Conservation (phyloP, 306 rosid species). For the Cucurbita maxima region DNA sequence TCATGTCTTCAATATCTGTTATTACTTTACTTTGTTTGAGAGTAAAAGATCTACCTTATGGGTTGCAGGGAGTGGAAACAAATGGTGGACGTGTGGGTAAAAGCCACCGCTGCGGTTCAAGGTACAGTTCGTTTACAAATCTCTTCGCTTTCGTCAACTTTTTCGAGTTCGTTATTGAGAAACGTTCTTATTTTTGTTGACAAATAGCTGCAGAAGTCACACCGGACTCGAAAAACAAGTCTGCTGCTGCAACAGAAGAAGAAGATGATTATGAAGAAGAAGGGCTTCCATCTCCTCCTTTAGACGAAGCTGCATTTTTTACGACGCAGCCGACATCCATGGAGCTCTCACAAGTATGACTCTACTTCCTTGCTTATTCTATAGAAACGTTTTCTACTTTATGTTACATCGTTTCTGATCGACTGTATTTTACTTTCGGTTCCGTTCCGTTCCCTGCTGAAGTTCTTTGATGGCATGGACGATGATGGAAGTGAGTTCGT, state of each 20-base stretch:
- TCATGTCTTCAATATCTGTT: background rate
- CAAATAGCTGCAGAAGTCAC: constrained; percentile 39
- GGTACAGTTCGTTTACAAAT: constrained; percentile 13
- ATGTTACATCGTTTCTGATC: constrained; percentile 14
- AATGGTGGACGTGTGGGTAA: constrained; percentile 74
- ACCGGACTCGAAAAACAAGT: constrained; percentile 55
- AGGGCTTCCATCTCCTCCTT: constrained; percentile 90
- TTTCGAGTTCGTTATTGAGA: background rate
- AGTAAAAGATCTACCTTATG: background rate
- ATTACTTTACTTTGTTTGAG: background rate
- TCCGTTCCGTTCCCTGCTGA: constrained; percentile 13
- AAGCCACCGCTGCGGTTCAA: constrained; percentile 25
- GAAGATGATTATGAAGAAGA: constrained; percentile 40
- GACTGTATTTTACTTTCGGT: constrained; percentile 22
- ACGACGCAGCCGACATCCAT: constrained; percentile 45
- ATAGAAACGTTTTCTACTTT: background rate
- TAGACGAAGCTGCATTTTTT: constrained; percentile 70
- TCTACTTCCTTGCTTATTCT: background rate
- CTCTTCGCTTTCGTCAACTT: no score
- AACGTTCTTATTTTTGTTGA: constrained; percentile 3
- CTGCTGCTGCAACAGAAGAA: constrained; percentile 51
- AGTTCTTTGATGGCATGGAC: constrained; percentile 99
- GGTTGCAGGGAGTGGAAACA: constrained; percentile 60
- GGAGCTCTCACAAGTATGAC: constrained; percentile 65
- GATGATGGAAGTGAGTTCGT: constrained; percentile 87